Conservation (phyloP, 164 flowering plant genomes). For the Umbellularia californica region DNA sequence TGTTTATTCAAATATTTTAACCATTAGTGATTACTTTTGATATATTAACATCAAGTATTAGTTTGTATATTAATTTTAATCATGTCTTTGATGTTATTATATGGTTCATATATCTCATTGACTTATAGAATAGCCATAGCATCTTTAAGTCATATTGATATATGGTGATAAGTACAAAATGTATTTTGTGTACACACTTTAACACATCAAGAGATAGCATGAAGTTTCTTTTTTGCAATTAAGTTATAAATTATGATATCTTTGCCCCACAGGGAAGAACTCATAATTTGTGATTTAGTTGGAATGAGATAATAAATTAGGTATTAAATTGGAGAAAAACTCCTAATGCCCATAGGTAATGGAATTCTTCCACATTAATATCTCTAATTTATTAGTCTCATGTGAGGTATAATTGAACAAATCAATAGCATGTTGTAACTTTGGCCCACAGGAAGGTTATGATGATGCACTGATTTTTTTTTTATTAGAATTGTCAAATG, state of each 20-base stretch:
- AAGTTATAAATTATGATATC: neutral
- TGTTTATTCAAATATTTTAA: no score
- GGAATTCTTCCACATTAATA: neutral
- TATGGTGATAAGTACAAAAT: no score
- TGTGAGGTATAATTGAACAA: neutral
- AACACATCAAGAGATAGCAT: neutral
- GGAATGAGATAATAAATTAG: neutral
- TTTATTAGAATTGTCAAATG: no score
- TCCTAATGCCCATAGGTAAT: neutral
- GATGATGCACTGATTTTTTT: constrained; percentile 1
- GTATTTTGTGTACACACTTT: no score
- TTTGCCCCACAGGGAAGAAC: neutral
- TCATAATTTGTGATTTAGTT: neutral
- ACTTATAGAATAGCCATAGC: no score
- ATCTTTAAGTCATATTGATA: no score
- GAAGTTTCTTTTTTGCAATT: neutral
- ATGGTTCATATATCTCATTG: no score
- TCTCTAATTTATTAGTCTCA: neutral
- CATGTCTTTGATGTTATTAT: no score
- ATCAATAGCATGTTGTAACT: neutral
- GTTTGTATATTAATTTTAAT: no score
- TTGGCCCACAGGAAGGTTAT: neutral
- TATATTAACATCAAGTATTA: no score
- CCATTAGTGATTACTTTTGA: no score
- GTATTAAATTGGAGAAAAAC: no score